These are phyloP conservation scores for Pseudogymnoascus sp. DNA, from an alignment of 2,329 filamentous ascomycete genomes.

Conservation along the genomic window DNA sequence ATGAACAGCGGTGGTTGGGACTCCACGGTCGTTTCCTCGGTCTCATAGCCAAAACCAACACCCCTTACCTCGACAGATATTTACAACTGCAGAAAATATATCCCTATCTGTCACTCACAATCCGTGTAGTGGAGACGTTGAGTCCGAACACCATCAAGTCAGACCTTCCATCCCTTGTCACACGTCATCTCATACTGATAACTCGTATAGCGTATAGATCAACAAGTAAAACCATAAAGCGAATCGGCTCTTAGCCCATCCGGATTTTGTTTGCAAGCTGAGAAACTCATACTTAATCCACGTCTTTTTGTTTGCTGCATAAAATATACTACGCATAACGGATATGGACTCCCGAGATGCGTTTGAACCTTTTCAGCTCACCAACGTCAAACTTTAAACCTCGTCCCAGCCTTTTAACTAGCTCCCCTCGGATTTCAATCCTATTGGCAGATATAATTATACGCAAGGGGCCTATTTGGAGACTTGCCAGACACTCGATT, in stretches of 20 bases:
- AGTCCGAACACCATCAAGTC: neutral
- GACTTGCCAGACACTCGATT: neutral
- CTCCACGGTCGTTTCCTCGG: neutral
- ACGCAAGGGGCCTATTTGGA: neutral
- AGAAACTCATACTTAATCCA: neutral
- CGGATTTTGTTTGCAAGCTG: neutral
- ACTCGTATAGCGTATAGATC: neutral
- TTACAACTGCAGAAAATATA: neutral
- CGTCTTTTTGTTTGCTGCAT: neutral
- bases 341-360: neutral
- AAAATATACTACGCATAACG: neutral
- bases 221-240: neutral
- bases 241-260: neutral
- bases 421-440: neutral
- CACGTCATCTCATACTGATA: neutral
- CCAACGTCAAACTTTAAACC: neutral
- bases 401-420: neutral
- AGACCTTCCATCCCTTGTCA: neutral
- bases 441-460: conserved; percentile 1
- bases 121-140: neutral
- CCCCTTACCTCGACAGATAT: neutral
- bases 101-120: neutral
- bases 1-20: neutral
- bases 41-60: neutral
- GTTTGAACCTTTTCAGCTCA: neutral